Percentiles rank a stretch among this genome's conserved stretches.
Evolutionary conservation across 768 basidiomycete genomes (phyloP).

Genomic region (Postia placenta): DNA sequence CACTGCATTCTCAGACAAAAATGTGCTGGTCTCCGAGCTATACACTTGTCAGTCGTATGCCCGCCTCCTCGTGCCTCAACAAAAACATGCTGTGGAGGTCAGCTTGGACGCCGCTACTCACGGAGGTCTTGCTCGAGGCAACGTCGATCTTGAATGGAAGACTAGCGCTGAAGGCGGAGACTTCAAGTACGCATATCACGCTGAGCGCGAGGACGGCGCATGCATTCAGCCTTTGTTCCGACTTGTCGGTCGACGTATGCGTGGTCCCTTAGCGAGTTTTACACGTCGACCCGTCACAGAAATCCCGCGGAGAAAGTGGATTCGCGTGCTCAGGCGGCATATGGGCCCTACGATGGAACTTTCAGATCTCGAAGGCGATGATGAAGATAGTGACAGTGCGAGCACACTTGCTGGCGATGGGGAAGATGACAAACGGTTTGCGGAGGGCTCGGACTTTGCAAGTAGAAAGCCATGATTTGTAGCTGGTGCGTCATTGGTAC

Average conservation of each 20-base stretch:
- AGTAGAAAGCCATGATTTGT: no score
- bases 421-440: no score
- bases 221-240: neutral
- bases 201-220: neutral
- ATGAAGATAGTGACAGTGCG: no score
- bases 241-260: neutral
- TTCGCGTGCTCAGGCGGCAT: neutral
- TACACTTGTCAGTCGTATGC: slow-evolving; percentile 4
- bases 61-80: slow-evolving; percentile 3
- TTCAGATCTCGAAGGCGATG: no score
- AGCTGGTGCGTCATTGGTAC: no score
- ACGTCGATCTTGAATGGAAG: neutral
- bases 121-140: neutral
- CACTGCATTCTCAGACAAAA: neutral
- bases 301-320: neutral
- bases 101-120: neutral
- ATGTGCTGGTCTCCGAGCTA: slow-evolving; percentile 1
- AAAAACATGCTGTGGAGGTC: neutral
- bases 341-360: neutral
- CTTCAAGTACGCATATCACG: neutral
- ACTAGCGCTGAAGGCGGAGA: slow-evolving; percentile 1
- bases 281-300: neutral
- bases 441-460: no score
- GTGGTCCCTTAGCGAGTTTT: neutral
- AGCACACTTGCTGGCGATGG: no score